phyloP scores from a whole-genome alignment of 169 alveolate species.

The Plasmodium coatneyi region DNA sequence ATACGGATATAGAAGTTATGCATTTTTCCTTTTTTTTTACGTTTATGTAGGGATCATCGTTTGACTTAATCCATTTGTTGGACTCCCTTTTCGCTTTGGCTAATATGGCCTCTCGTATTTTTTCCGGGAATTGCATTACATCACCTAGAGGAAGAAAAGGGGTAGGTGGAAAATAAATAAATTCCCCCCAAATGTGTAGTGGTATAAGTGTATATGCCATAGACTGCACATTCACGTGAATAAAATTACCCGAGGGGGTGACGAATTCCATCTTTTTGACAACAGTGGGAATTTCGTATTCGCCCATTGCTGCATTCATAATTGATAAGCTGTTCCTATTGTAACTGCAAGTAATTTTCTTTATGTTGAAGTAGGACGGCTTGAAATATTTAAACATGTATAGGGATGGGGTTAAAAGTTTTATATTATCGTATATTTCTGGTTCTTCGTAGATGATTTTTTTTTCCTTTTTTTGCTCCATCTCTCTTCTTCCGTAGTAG shows the following conservation, averaged over 20 bases:
- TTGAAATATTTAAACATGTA: constrained; percentile 75
- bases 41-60: constrained; percentile 72
- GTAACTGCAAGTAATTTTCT: constrained; percentile 70
- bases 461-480: constrained; percentile 31
- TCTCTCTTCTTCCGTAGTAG: constrained; percentile 4
- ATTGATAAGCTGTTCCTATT: constrained; percentile 70
- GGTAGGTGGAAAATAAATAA: not conserved
- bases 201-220: not conserved
- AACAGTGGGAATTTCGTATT: constrained; percentile 35
- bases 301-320: constrained; percentile 74
- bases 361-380: constrained; percentile 70
- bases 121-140: constrained; percentile 54
- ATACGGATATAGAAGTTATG: not conserved
- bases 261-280: constrained; percentile 56
- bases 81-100: constrained; percentile 39
- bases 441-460: constrained; percentile 48
- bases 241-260: constrained; percentile 60
- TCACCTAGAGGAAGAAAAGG: constrained; percentile 46
- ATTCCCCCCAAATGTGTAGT: not conserved
- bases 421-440: constrained; percentile 42
- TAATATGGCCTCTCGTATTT: constrained; percentile 48
- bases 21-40: constrained; percentile 1
- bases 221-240: not conserved
- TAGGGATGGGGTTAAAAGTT: constrained; percentile 38
- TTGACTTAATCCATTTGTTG: constrained; percentile 65